These are phyloP conservation scores for Geoglossum glabrum DNA, from an alignment of 495 filamentous ascomycete species.

Conservation along the genomic window DNA sequence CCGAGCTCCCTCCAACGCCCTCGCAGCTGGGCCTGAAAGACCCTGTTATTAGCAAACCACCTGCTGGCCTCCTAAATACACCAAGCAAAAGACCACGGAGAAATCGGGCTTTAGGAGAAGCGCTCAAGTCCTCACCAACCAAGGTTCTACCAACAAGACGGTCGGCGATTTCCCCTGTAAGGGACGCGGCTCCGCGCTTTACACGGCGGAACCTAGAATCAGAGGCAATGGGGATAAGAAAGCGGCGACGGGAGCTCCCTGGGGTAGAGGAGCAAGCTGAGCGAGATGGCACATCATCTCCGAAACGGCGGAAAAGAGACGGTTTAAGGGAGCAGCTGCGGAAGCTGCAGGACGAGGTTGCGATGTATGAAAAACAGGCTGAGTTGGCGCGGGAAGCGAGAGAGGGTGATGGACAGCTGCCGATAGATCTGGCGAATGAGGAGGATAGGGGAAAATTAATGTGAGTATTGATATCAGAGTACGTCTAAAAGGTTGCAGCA, in stretches of 20 bases:
- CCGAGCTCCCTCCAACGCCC: constrained; percentile 51
- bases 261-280: background rate
- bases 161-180: background rate
- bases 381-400: background rate
- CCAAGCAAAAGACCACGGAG: constrained; percentile 21
- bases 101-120: background rate
- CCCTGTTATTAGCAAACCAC: constrained; percentile 29
- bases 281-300: background rate
- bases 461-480: background rate
- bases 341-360: background rate
- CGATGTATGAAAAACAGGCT: background rate
- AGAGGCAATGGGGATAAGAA: background rate
- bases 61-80: constrained; percentile 31
- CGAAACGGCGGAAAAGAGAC: background rate
- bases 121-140: background rate
- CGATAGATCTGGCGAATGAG: background rate
- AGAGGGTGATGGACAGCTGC: background rate
- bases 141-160: background rate
- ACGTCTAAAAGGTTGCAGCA: background rate
- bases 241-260: background rate
- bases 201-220: background rate
- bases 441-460: background rate
- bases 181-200: background rate
- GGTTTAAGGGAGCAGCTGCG: background rate
- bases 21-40: constrained; percentile 36